phyloP scores from a whole-genome alignment of 2,329 filamentous ascomycete genomes.

The Aspergillus sp. region DNA sequence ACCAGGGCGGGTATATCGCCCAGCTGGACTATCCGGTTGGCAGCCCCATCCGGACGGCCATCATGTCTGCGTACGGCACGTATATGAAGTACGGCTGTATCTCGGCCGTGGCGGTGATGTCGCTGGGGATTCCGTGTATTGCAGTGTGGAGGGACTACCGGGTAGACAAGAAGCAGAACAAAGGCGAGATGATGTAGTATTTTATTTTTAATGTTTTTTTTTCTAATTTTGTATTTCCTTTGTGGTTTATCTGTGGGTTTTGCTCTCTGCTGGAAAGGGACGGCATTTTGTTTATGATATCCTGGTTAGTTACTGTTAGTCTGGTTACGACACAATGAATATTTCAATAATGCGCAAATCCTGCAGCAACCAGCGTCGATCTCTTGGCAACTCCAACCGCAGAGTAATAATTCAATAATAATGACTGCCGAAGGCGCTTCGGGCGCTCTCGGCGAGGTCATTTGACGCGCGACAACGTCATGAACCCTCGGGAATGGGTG shows the following conservation, averaged over 20 bases:
- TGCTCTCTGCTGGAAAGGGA: too few relatives aligned
- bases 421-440: too few relatives aligned
- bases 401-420: too few relatives aligned
- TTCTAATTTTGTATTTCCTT: not conserved
- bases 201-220: not conserved
- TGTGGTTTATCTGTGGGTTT: not conserved
- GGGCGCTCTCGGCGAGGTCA: too few relatives aligned
- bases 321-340: too few relatives aligned
- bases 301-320: too few relatives aligned
- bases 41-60: conserved; percentile 24
- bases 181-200: conserved; percentile 12
- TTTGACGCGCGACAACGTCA: too few relatives aligned
- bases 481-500: too few relatives aligned
- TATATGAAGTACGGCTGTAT: conserved; percentile 33
- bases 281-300: too few relatives aligned
- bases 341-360: too few relatives aligned
- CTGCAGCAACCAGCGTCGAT: too few relatives aligned
- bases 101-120: conserved; percentile 29
- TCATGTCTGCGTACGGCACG: conserved; percentile 34
- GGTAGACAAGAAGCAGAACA: conserved; percentile 26
- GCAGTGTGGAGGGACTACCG: conserved; percentile 36
- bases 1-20: conserved; percentile 18
- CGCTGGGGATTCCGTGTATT: conserved; percentile 28
- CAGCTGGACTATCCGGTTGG: conserved; percentile 28
- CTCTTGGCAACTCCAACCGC: too few relatives aligned